These are phyloP conservation scores for Ganoderma lingzhi DNA, from an alignment of 1,284 basidiomycete species.

Conservation along the genomic window DNA sequence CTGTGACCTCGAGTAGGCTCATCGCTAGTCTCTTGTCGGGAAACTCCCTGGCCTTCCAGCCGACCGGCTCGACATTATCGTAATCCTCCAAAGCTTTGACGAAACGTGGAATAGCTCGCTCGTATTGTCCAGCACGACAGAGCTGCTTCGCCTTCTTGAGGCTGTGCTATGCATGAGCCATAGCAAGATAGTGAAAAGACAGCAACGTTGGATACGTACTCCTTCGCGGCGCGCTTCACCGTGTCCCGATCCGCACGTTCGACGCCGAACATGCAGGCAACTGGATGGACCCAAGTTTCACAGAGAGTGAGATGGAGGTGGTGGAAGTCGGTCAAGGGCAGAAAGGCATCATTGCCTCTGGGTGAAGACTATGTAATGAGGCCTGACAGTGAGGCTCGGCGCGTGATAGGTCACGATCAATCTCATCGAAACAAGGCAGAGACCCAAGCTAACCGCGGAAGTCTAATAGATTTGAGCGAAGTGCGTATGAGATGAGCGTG, in stretches of 20 bases:
- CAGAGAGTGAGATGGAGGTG: not conserved
- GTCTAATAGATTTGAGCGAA: no score
- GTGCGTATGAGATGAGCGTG: no score
- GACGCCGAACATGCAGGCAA: not conserved
- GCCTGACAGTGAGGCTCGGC: not conserved
- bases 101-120: conserved; percentile 30
- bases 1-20: conserved; percentile 23
- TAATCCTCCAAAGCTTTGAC: conserved; percentile 32
- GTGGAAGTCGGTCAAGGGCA: not conserved
- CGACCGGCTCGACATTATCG: conserved; percentile 31
- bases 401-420: not conserved
- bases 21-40: conserved; percentile 22
- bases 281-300: not conserved
- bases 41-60: conserved; percentile 25
- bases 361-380: not conserved
- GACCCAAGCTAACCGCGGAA: no score
- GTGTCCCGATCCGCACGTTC: not conserved
- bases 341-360: not conserved
- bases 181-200: not conserved
- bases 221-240: not conserved
- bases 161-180: not conserved
- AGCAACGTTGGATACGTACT: not conserved
- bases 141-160: conserved; percentile 2
- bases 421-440: not conserved
- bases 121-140: conserved; percentile 1